phyloP scores from a whole-genome alignment of 768 basidiomycete species.

The Pleurotus cornucopiae region DNA sequence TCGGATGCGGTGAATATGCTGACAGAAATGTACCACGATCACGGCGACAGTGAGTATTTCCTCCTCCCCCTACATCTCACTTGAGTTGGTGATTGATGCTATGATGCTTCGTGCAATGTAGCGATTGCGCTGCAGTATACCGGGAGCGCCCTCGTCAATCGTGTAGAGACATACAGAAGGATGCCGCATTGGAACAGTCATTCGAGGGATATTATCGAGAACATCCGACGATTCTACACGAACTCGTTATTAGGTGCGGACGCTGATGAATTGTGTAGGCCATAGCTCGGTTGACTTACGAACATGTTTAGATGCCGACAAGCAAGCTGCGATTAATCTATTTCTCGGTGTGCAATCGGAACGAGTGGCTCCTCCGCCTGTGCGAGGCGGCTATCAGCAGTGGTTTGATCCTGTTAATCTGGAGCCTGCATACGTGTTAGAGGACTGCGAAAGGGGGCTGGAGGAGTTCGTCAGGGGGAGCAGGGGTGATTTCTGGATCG shows the following conservation, averaged over 20 bases:
- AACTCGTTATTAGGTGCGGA: constrained; percentile 80
- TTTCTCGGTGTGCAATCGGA: constrained; percentile 79
- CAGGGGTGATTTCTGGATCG: constrained; percentile 78
- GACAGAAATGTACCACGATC: constrained; percentile 98
- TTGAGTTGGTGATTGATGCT: neutral
- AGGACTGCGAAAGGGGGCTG: constrained; percentile 62
- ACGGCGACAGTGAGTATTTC: constrained; percentile 77
- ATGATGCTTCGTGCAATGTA: constrained; percentile 23
- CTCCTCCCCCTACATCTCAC: neutral
- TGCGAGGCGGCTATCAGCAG: constrained; percentile 71
- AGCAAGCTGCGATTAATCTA: constrained; percentile 96
- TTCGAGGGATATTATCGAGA: constrained; percentile 94
- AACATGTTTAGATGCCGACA: constrained; percentile 74
- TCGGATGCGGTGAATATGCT: constrained; percentile 95
- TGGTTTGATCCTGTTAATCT: constrained; percentile 83
- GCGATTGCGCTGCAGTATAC: constrained; percentile 96
- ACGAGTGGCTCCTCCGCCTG: constrained; percentile 42
- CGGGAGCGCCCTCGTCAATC: constrained; percentile 91
- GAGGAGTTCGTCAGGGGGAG: constrained; percentile 48
- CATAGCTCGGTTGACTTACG: no score
- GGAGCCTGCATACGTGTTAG: constrained; percentile 58
- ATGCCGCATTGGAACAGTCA: constrained; percentile 98
- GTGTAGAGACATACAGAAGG: constrained; percentile 92
- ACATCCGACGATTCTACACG: constrained; percentile 90
- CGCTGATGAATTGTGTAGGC: no score